These are phyloP conservation scores for Phylloporus rhodoxanthus DNA, from an alignment of 768 basidiomycete genomes.

Conservation along the genomic window DNA sequence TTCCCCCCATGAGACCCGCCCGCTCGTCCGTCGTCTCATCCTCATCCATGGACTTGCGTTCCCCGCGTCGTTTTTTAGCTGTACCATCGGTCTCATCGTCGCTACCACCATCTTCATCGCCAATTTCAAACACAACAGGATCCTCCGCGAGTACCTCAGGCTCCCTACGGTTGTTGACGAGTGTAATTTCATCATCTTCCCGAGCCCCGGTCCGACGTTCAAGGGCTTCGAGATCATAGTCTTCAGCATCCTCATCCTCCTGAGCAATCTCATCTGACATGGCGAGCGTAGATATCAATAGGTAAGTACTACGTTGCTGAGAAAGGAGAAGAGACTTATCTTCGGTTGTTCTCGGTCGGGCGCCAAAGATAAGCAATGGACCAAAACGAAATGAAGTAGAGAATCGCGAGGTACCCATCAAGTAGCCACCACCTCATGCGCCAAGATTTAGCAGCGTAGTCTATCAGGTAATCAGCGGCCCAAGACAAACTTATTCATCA, in stretches of 20 bases:
- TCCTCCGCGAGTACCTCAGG: constrained; percentile 52
- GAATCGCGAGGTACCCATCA: constrained; percentile 88
- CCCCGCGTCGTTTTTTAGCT: constrained; percentile 45
- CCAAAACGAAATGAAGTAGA: constrained; percentile 78
- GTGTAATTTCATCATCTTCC: constrained; percentile 63
- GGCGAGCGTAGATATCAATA: constrained; percentile 59
- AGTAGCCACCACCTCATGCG: constrained; percentile 90
- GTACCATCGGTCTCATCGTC: constrained; percentile 55
- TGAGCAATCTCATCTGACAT: constrained; percentile 97
- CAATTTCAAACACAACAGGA: constrained; percentile 84
- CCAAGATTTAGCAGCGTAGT: constrained; percentile 92
- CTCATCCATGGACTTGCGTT: constrained; percentile 42
- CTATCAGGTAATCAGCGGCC: constrained; percentile 35
- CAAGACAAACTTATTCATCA: background rate
- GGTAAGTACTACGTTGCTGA: constrained; percentile 13
- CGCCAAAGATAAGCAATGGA: constrained; percentile 89
- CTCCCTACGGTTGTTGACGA: constrained; percentile 56
- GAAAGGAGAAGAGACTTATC: constrained; percentile 45
- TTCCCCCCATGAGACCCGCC: constrained; percentile 54
- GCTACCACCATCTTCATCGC: constrained; percentile 68
- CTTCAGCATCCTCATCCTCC: constrained; percentile 89
- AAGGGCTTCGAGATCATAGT: constrained; percentile 81
- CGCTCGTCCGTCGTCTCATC: constrained; percentile 51
- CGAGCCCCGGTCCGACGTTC: constrained; percentile 46
- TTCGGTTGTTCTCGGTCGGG: constrained; percentile 82